Evolutionary conservation across 2,329 filamentous ascomycete species (phyloP), one percentile per base, ranked within the genome.

Genomic region (Lecanicillium sp.): DNA sequence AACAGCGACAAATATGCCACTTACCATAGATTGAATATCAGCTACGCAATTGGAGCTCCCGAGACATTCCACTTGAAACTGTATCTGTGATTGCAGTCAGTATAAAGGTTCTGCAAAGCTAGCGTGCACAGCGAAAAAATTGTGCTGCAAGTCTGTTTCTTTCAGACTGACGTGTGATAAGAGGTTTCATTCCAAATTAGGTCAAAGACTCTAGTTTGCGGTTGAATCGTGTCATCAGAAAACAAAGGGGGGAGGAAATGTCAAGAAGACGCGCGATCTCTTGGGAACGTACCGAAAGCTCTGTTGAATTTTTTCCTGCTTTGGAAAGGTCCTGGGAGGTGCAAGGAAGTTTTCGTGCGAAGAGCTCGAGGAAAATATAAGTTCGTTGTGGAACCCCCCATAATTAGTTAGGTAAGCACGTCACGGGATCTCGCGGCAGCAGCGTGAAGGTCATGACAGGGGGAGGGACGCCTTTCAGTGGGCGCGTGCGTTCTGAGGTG

Each of bases 181-280:
- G 64, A 78, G 64, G 81, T 90, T 89, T 89, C 85, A 90, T 82
- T 74, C 79, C 72, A 62, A 25, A 7, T 60, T 61, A 70, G 83
- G 80, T 94, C 87, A 92, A 92, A 94, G 87, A 94, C 87, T 94
- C 87, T 94, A 94, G 85, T 89, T 89, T 81, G 81, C 77, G 83
- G 84, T 87, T 81, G 75, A 72, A 69, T 71, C 62, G 67, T 87
- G 80, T 89, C 86, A 90, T 90, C 86, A 87, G 61, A 65, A n/a
- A 64, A 69, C 57, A 49, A 46, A 44, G 35, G 17, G 33, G 19
- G 34, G 25, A 47, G 39, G 46, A 33, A 37, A 33, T 36, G 27
- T 33, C 27, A 41, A 44, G 36, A 18, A 31, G 32, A 30, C 18
- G 35, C 15, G 29, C 17, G 40, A 41, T 47, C 49, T 20, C 2